phyloP scores from a whole-genome alignment of 441 rosid species.

The Erodium texanum region DNA sequence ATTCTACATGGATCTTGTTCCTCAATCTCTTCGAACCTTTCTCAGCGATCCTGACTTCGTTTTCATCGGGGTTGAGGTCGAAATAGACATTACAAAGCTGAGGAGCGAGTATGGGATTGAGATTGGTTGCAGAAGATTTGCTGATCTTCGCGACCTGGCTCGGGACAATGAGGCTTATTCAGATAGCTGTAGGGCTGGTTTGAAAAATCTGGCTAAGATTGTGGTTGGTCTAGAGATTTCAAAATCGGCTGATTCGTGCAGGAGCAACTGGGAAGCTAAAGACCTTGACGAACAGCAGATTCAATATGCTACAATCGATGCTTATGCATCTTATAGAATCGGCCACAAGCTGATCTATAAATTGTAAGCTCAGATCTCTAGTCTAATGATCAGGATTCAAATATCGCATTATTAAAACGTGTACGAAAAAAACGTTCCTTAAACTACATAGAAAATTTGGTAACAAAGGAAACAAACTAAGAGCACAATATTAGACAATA shows the following conservation, averaged over 20 bases:
- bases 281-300: constrained; percentile 19
- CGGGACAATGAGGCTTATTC: constrained; percentile 7
- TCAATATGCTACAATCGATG: constrained; percentile 29
- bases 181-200: constrained; percentile 14
- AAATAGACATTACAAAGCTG: constrained; percentile 18
- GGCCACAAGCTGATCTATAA: constrained; percentile 10
- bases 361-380: too few species aligned
- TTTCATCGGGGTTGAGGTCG: constrained; percentile 27
- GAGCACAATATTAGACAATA: too few species aligned
- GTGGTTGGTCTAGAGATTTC: constrained; percentile 16
- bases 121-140: constrained; percentile 5
- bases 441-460: too few species aligned
- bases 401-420: too few species aligned
- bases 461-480: too few species aligned
- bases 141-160: constrained; percentile 21
- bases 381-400: too few species aligned
- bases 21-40: constrained; percentile 18
- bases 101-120: constrained; percentile 23
- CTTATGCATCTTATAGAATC: constrained; percentile 27
- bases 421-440: too few species aligned
- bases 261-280: constrained; percentile 29
- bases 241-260: constrained; percentile 15
- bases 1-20: constrained; percentile 18
- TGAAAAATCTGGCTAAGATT: constrained; percentile 16
- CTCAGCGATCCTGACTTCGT: constrained; percentile 7